Base-by-base conservation (phyloP, 2,329 filamentous ascomycete species). In the Chaetothyriales sp. region DNA sequence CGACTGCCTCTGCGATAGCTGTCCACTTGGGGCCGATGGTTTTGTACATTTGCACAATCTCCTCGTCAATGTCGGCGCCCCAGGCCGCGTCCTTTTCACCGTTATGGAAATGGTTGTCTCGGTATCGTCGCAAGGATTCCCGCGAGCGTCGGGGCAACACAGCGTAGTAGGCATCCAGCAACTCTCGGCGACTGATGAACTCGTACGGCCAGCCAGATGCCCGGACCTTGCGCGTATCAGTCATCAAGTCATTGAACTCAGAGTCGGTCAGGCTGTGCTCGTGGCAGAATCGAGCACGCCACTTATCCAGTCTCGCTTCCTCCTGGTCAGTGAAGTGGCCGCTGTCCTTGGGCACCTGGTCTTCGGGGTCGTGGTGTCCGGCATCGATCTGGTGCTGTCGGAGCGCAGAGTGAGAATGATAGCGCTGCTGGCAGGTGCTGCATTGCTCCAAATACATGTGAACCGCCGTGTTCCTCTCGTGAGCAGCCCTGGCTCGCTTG, bases 41-140 rank as follows among this genome's bases (percentile, higher is more conserved):
- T 5, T 55, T 50, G 44, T 62, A 53, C 6, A 71, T 59, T 4
- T 51, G 46, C 19, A 66, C 56, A 3, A 71, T 63, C 48, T 71
- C 68, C 9, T 66, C 59, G 22, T 71, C 68, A 51, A 71, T 68
- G 44, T 66, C 65, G 1, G 53, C 49, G 1, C 66, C 65, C 68
- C 68, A 71, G 8, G 66, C 57, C 36, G 65, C 63, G 2, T 64
- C 62, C 39, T 65, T 67, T 49, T 67, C 65, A 1, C 56, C 51
- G 8, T 61, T 61, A 50, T 68, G 66, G 54, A 70, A 71, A 55
- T 70, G 67, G 10, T 68, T 64, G 12, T 66, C 63, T 62, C 68
- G 68, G 55, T 70, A 71, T 7, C 68, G 62, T 45, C 64, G 62
- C 43, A 70, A 60, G 12, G 68, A 70, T 47, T 66, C 59, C 20